phyloP scores from a whole-genome alignment of 2,329 filamentous ascomycete genomes.

The Calonectria montana region DNA sequence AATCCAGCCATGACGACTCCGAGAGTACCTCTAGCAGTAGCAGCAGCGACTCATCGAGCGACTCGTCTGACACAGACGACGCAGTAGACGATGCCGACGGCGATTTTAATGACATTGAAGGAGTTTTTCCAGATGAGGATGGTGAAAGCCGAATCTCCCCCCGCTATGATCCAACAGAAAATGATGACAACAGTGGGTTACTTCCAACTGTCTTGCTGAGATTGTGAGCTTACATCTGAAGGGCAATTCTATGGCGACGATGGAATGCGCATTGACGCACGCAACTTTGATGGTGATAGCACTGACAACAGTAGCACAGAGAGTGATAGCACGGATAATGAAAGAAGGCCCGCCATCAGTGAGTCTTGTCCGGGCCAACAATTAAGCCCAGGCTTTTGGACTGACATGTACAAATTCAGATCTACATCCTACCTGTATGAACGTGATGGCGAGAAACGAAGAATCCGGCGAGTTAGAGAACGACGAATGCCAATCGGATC shows the following conservation, averaged over 20 bases:
- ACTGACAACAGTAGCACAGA: neutral
- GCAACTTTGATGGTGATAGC: neutral
- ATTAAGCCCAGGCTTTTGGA: neutral
- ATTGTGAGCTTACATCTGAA: neutral
- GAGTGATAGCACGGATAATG: neutral
- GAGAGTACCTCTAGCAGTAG: neutral
- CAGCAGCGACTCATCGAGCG: neutral
- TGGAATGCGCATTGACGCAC: neutral
- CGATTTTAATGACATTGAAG: neutral
- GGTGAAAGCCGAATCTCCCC: neutral
- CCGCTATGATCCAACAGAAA: neutral
- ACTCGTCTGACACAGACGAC: neutral
- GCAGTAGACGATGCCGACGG: neutral
- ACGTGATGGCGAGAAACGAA: too few species aligned
- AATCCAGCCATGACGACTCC: neutral
- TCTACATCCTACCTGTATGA: too few species aligned
- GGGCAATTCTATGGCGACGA: neutral
- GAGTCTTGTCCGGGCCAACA: neutral
- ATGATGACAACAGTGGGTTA: neutral
- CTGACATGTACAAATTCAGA: too few species aligned
- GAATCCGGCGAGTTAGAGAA: too few species aligned
- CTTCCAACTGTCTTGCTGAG: too few species aligned
- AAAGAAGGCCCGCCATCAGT: neutral
- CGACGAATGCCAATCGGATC: too few species aligned
- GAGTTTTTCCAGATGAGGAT: neutral